Conservation (phyloP, 257 asterid genomes). For the Capsicum rhomboideum region DNA sequence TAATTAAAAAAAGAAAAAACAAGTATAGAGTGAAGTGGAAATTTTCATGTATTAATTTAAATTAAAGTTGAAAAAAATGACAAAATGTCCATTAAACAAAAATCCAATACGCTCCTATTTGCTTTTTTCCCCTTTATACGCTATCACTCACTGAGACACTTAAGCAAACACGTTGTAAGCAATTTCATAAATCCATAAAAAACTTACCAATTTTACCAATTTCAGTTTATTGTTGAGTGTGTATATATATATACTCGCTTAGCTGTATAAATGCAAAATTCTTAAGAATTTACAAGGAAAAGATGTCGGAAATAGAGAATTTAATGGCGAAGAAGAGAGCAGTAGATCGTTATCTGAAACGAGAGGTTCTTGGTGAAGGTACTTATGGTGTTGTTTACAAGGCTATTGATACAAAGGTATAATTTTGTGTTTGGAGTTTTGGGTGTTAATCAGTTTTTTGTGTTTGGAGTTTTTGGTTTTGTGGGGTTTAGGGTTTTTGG, state of each 20-base stretch:
- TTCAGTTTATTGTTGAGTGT: neutral
- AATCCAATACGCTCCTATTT: neutral
- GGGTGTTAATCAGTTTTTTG: neutral
- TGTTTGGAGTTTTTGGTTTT: neutral
- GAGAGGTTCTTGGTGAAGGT: slow-evolving; percentile 89
- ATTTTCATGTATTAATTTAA: neutral
- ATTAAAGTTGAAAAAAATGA: neutral
- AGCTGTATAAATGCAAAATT: neutral
- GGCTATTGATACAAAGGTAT: slow-evolving; percentile 93
- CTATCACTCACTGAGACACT: neutral
- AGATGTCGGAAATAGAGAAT: neutral
- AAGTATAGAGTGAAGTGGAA: neutral
- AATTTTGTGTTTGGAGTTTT: neutral
- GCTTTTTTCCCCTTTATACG: neutral
- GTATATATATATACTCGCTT: neutral
- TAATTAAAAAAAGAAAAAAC: neutral
- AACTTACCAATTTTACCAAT: neutral
- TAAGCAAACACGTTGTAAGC: neutral
- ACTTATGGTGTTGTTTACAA: slow-evolving; percentile 95
- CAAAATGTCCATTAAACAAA: neutral
- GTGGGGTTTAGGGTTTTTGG: neutral
- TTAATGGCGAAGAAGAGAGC: slow-evolving; percentile 35
- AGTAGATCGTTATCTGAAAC: slow-evolving; percentile 85
- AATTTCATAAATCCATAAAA: neutral
- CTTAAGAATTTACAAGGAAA: no score